Base-by-base conservation (phyloP, 2,329 filamentous ascomycete species). In the Didymellaceae sp. region DNA sequence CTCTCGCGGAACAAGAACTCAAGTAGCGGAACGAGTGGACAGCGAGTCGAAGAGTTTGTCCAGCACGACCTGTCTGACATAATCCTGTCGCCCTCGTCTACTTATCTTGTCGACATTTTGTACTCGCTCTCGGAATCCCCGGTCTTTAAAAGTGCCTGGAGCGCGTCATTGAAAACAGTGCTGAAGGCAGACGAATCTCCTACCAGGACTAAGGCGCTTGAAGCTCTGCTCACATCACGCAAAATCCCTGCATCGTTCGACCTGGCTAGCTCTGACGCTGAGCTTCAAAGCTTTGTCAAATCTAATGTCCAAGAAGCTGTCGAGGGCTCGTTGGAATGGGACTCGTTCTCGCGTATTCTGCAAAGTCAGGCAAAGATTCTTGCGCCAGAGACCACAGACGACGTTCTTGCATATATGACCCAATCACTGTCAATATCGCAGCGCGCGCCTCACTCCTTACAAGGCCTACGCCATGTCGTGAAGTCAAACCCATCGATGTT, bases 71-170 rank as follows among this genome's bases (percentile, higher is more conserved):
- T 88, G 11, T 76, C 82, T 0, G 73, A 77, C 1, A 74, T 94
- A 13, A 73, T 92, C 2, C 73, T 81, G 2, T 91, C 90, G 0
- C 83, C 88, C 0, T 92, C 90, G 1, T 83, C 84, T 0, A 72
- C 81, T 2, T 81, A 86, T 41, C 71, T 96, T 0, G 76, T 91
- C 6, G 82, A 86, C 0, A 83, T 86, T 9, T 75, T 96, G 0
- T 81, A 86, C 38, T 71, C 81, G 0, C 75, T 73, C 20, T 61
- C 66, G 5, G 57, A 66, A 1, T 59, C 69, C 10, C n/a, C 55
- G 6, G 51, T 41, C 26, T 75, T 71, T 51, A 62, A 66, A 42
- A 48, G 54, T 30, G 58, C 58, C 9, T 77, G 67, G 71, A 66
- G 47, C 39, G 55, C 55, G 6, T 57, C 61, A n/a, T 52, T 75